Percentiles rank a stretch among this genome's conserved stretches.
Evolutionary conservation across 768 basidiomycete genomes (phyloP).

Genomic region (Boletus patriciae): DNA sequence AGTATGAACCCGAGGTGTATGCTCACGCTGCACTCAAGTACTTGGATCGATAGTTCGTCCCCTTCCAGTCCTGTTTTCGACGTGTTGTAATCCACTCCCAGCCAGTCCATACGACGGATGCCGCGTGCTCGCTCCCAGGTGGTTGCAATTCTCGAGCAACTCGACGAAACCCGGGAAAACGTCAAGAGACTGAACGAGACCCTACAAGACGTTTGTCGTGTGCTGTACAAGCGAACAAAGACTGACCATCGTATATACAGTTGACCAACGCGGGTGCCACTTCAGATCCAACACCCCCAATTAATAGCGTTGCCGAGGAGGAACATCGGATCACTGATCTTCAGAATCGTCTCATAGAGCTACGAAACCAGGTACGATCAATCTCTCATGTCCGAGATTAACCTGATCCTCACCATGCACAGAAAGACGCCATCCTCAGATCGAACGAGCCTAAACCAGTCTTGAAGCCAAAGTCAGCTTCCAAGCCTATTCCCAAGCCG

Average conservation of each 20-base stretch:
- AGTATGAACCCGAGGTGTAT: conserved; percentile 72
- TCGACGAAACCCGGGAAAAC: conserved; percentile 38
- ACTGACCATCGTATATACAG: conserved; percentile 6
- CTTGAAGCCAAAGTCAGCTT: conserved; percentile 9
- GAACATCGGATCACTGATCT: conserved; percentile 44
- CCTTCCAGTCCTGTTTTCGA: background rate
- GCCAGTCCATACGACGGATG: conserved; percentile 50
- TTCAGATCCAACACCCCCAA: conserved; percentile 24
- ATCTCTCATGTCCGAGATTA: background rate
- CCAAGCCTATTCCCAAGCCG: conserved; percentile 14
- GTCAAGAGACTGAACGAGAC: conserved; percentile 37
- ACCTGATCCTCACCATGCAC: background rate
- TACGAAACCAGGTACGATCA: conserved; percentile 39
- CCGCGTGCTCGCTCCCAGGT: conserved; percentile 47
- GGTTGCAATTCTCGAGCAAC: conserved; percentile 37
- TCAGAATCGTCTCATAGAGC: conserved; percentile 42
- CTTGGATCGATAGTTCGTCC: conserved; percentile 71
- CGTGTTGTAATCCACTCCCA: conserved; percentile 36
- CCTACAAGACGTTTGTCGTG: conserved; percentile 40
- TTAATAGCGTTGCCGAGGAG: conserved; percentile 37
- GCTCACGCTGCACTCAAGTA: conserved; percentile 74
- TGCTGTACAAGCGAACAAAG: conserved; percentile 1
- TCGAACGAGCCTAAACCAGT: conserved; percentile 17
- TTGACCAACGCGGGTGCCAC: conserved; percentile 17
- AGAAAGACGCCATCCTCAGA: conserved; percentile 32